A percentile compares a stretch with the other conserved stretches of the same genome.
Conservation (phyloP, 2,329 filamentous ascomycete species). For the Neofusicoccum laricinum region DNA sequence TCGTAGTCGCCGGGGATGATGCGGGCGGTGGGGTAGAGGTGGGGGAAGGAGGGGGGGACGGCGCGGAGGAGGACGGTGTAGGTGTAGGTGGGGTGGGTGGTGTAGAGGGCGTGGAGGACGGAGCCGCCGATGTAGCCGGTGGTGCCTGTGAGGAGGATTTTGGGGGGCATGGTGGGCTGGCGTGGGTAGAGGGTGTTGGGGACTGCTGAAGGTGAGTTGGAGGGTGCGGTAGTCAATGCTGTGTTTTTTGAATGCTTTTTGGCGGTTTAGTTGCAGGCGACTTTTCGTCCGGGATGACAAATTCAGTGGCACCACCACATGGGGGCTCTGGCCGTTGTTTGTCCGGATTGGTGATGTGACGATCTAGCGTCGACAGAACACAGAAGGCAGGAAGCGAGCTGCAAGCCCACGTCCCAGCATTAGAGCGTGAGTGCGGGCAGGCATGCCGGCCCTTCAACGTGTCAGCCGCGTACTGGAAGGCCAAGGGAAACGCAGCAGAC, state of each 20-base stretch:
- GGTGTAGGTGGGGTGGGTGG: slow-evolving; percentile 5
- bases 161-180: background rate
- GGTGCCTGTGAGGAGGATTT: slow-evolving; percentile 2
- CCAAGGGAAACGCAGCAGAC: no score
- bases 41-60: background rate
- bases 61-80: slow-evolving; percentile 13
- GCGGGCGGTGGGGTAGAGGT: background rate
- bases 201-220: background rate
- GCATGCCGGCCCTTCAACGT: no score
- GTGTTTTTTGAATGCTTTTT: no score
- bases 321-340: background rate
- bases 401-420: no score
- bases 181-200: background rate
- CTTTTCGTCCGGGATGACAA: background rate
- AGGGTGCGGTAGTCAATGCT: no score
- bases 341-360: background rate
- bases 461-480: no score
- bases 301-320: background rate
- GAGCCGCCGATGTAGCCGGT: slow-evolving; percentile 17
- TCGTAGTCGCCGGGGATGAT: slow-evolving; percentile 14
- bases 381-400: no score
- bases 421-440: no score
- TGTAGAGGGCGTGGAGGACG: slow-evolving; percentile 5
- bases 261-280: no score
- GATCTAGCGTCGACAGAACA: background rate